Conservation (phyloP, 495 filamentous ascomycete genomes). For the Choiromyces venosus region DNA sequence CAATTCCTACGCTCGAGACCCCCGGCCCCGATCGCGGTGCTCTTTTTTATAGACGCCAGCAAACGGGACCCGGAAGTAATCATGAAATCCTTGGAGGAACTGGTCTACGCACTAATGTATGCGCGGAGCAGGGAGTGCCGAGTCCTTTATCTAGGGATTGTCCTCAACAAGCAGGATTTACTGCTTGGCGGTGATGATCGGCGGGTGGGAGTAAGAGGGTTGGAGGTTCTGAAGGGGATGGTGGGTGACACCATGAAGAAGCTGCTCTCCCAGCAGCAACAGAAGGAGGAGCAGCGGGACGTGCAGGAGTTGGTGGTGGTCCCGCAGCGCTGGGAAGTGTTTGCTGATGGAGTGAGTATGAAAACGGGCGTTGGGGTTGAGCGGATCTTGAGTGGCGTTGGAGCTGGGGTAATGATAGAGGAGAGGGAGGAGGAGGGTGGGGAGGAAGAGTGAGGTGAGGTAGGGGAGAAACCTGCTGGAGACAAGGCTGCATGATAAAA, state of each 20-base stretch:
- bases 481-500: background rate
- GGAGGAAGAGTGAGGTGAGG: conserved; percentile 8
- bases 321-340: conserved; percentile 22
- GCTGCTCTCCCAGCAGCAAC: background rate
- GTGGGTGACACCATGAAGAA: conserved; percentile 26
- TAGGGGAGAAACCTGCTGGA: background rate
- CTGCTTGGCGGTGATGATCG: conserved; percentile 11
- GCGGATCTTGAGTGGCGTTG: conserved; percentile 25
- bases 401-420: conserved; percentile 5
- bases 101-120: conserved; percentile 29
- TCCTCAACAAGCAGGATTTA: conserved; percentile 39
- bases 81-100: conserved; percentile 25
- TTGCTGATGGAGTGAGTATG: conserved; percentile 34
- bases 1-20: conserved; percentile 30
- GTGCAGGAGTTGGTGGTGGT: conserved; percentile 14
- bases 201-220: background rate
- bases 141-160: conserved; percentile 32
- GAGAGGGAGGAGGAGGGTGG: conserved; percentile 18
- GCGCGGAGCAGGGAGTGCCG: conserved; percentile 21
- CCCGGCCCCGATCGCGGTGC: conserved; percentile 20
- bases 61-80: conserved; percentile 12
- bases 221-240: conserved; percentile 21
- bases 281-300: conserved; percentile 17
- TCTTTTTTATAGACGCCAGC: conserved; percentile 36
- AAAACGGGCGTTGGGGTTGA: conserved; percentile 34